Evolutionary conservation across 106 monocot genomes (phyloP).

Genomic region (Iris macrosiphon): DNA sequence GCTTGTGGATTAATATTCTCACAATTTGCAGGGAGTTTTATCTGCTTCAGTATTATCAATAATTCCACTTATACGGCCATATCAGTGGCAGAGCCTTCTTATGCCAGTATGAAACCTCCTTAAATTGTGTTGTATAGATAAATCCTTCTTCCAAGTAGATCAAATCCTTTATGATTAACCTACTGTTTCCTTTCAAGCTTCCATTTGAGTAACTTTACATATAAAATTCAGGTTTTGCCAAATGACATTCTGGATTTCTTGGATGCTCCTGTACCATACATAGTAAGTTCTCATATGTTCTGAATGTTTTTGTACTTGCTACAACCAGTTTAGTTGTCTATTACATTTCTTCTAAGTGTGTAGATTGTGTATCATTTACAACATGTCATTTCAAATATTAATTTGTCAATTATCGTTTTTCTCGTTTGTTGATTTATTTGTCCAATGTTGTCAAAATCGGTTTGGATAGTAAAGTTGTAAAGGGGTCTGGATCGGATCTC

Average conservation of each 20-base stretch:
- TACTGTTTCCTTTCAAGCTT: neutral
- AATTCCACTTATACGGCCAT: slow-evolving; percentile 83
- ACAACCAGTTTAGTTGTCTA: too few relatives aligned
- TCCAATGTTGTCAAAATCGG: too few relatives aligned
- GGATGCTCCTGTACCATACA: slow-evolving; percentile 98
- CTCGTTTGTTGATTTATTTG: too few relatives aligned
- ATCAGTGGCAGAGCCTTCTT: slow-evolving; percentile 94
- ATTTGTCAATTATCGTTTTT: too few relatives aligned
- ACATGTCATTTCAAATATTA: neutral
- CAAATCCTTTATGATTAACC: neutral
- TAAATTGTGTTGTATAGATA: neutral
- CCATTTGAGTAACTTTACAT: neutral
- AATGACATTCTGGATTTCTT: slow-evolving; percentile 94
- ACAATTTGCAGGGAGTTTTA: slow-evolving; percentile 63
- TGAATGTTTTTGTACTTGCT: slow-evolving; percentile 3
- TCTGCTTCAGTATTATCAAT: slow-evolving; percentile 90
- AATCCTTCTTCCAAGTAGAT: slow-evolving; percentile 3
- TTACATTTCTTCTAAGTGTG: too few relatives aligned
- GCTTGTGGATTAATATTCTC: too few relatives aligned
- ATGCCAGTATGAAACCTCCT: slow-evolving; percentile 71
- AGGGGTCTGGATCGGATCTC: too few relatives aligned
- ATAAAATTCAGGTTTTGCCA: slow-evolving; percentile 65
- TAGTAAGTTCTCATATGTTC: slow-evolving; percentile 53
- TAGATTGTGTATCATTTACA: too few relatives aligned
- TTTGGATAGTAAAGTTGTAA: too few relatives aligned